Conservation (phyloP, 768 basidiomycete species). For the Lactifluus pinguis region DNA sequence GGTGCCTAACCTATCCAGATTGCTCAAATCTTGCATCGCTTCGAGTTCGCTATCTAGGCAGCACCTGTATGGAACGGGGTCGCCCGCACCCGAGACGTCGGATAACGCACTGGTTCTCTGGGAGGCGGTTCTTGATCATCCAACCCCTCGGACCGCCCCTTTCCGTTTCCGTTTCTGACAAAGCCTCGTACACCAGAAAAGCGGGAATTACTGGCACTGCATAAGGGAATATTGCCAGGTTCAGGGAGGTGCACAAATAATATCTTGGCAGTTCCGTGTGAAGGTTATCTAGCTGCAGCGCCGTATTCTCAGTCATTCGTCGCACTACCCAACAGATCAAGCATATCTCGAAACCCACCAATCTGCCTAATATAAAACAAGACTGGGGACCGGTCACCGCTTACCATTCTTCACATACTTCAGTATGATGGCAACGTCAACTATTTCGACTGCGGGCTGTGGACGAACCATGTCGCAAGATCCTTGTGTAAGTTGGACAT, state of each 20-base stretch:
- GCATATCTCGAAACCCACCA: not conserved
- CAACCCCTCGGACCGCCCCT: no score
- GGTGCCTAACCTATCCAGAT: not conserved
- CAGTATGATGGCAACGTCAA: not conserved
- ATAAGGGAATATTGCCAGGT: no score
- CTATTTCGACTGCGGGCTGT: not conserved
- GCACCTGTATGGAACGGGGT: constrained; percentile 31
- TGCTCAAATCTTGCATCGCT: constrained; percentile 18
- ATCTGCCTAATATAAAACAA: not conserved
- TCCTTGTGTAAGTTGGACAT: not conserved
- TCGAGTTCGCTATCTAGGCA: constrained; percentile 32
- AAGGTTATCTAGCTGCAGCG: no score
- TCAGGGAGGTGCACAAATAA: no score
- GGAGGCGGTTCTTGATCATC: no score
- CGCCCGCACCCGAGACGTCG: constrained; percentile 14
- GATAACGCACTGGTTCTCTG: no score
- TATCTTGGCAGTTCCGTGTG: no score
- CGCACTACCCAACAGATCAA: not conserved
- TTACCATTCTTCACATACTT: no score
- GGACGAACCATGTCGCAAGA: not conserved
- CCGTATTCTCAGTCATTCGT: no score
- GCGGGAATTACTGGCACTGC: no score
- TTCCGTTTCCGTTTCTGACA: no score
- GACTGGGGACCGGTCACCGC: not conserved
- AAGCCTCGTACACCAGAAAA: no score